Base-by-base conservation (phyloP, 2,329 filamentous ascomycete genomes). In the Fusarium compactum region DNA sequence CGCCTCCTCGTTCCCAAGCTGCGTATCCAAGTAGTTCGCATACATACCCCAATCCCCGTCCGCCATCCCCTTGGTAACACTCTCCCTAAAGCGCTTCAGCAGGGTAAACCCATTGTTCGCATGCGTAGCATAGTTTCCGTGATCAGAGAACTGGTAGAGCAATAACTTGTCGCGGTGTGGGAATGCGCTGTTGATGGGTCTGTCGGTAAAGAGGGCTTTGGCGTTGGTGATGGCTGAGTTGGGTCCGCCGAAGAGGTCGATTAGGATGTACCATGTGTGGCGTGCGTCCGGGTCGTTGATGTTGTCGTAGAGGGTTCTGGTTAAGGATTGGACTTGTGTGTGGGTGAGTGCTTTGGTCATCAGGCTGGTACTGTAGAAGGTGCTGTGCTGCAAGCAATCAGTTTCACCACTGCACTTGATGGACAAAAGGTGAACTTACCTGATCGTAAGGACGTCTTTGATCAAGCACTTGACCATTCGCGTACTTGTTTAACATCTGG, bases 81-180 rank as follows among this genome's bases (percentile, higher is more conserved):
- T 81, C 48, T 70, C 60, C 16, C 78, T 71, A 58, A 83, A 82
- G 25, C 74, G 71, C 45, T 78, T 69, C 25, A 83, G 69, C 12
- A 79, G 71, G 4, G 69, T 51, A 48, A 80, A 80, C 0, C 81
- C 81, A 14, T 77, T 75, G 6, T 70, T 56, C 0, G 81, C 80
- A 51, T 80, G 81, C 3, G 20, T 27, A 1, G 65, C 71, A n/a
- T 65, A 50, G 44, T 64, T 63, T 2, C 76, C 77, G 1, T 80
- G 74, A 69, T 87, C 85, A 22, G 82, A 81, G 57, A 86, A 82
- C 72, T 88, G 84, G 52, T 83, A 85, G 4, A 88, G 82, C 3
- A 86, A 80, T 20, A 87, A 80, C 72, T 83, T 81, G 55, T 82
- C 78, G 27, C 80, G 81, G 68, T 83, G 81, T 0, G 77, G 74